Evolutionary conservation across 1,284 basidiomycete genomes (phyloP).

Genomic region (Leucoagaricus sp.): DNA sequence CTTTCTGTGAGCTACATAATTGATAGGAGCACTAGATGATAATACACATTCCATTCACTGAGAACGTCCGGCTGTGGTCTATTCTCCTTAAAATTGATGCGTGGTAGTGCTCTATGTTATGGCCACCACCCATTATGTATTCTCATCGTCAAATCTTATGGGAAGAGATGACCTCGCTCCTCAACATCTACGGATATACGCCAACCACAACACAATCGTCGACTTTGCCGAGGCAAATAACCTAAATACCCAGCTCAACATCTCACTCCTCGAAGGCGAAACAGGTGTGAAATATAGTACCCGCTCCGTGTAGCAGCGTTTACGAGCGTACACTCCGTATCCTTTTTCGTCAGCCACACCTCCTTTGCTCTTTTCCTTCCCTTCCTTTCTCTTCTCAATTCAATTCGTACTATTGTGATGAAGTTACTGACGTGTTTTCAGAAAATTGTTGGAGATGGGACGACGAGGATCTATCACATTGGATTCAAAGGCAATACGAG

Average conservation of each 20-base stretch:
- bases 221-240: conserved; percentile 74
- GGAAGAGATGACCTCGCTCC: conserved; percentile 74
- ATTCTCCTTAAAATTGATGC: conserved; percentile 73
- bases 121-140: too few species aligned
- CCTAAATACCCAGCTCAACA: conserved; percentile 68
- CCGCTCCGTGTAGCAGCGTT: conserved; percentile 76
- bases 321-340: conserved; percentile 69
- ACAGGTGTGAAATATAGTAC: conserved; percentile 66
- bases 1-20: neutral
- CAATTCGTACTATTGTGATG: too few species aligned
- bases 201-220: conserved; percentile 70
- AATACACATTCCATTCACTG: conserved; percentile 77
- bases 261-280: conserved; percentile 70
- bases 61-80: conserved; percentile 75
- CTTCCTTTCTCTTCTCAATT: too few species aligned
- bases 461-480: conserved; percentile 69
- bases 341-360: conserved; percentile 73
- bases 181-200: conserved; percentile 65
- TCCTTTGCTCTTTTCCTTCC: conserved; percentile 6
- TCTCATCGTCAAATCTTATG: conserved; percentile 30
- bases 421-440: conserved; percentile 26
- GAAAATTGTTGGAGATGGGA: conserved; percentile 67
- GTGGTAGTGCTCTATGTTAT: conserved; percentile 3
- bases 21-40: conserved; percentile 52
- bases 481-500: conserved; percentile 79